Percentiles rank a stretch among this genome's conserved stretches.
These are phyloP conservation scores for Pinus tabuliformis DNA, from an alignment of 75 land plant species.

Conservation along the genomic window DNA sequence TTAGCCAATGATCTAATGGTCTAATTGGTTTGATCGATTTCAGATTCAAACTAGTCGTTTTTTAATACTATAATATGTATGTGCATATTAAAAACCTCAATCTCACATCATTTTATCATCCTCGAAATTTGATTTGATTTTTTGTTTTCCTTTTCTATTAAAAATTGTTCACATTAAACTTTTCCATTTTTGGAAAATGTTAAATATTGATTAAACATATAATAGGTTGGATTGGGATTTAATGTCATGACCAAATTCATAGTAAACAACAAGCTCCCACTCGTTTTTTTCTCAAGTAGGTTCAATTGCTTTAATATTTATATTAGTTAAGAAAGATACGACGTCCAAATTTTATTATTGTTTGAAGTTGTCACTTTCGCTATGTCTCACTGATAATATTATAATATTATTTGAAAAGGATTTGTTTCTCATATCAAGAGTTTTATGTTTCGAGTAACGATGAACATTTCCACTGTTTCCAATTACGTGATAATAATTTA, in stretches of 20 bases:
- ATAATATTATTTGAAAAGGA: background rate
- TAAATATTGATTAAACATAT: background rate
- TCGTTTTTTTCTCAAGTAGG: background rate
- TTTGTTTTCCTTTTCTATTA: background rate
- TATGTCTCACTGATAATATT: background rate
- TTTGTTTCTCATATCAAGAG: background rate
- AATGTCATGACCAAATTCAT: background rate
- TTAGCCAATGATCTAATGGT: no score
- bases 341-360: background rate
- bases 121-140: background rate
- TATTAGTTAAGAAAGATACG: background rate
- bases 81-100: background rate
- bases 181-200: background rate
- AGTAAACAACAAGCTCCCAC: background rate
- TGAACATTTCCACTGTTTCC: background rate
- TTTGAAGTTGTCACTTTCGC: background rate
- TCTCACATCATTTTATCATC: background rate
- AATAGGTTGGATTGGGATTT: background rate
- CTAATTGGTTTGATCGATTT: no score
- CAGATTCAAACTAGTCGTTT: no score
- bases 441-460: background rate
- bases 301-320: background rate
- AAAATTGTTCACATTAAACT: background rate
- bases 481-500: background rate
- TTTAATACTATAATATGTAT: background rate